A percentile compares a stretch with the other conserved stretches of the same genome.
phyloP scores from a whole-genome alignment of 2,329 filamentous ascomycete species.

The Penicillium frequentans region DNA sequence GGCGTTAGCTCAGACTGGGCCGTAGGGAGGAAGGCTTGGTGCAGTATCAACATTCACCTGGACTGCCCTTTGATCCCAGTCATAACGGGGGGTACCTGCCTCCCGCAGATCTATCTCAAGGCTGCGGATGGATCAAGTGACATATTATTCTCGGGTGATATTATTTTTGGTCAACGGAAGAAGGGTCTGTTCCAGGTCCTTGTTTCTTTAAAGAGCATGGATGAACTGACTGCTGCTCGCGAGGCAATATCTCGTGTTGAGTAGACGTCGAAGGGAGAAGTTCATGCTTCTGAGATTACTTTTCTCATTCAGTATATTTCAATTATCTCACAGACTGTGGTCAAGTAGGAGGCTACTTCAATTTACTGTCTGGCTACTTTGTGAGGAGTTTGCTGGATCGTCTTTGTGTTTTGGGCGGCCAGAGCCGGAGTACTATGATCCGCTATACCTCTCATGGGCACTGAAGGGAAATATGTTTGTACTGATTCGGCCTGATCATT shows the following conservation, averaged over 20 bases:
- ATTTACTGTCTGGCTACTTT: neutral
- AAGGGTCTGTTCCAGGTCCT: neutral
- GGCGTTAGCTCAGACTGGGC: constrained; percentile 25
- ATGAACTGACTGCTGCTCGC: neutral
- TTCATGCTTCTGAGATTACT: neutral
- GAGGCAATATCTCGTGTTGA: neutral
- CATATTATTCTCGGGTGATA: neutral
- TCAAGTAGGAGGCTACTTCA: too few relatives aligned
- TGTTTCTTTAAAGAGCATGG: neutral
- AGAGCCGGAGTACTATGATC: neutral
- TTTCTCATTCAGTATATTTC: neutral
- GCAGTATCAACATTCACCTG: constrained; percentile 28
- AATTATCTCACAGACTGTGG: neutral
- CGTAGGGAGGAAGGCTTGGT: constrained; percentile 30
- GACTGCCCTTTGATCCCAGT: constrained; percentile 30
- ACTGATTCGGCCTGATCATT: neutral
- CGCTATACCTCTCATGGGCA: neutral
- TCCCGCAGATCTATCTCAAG: neutral
- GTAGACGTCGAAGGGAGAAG: too few relatives aligned
- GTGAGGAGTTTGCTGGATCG: neutral
- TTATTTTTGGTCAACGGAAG: neutral
- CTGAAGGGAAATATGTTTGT: neutral
- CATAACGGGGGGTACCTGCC: neutral
- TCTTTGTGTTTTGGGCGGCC: neutral
- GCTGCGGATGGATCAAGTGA: neutral